phyloP scores from a whole-genome alignment of 805 yeast species.

The Spathaspora arborariae region DNA sequence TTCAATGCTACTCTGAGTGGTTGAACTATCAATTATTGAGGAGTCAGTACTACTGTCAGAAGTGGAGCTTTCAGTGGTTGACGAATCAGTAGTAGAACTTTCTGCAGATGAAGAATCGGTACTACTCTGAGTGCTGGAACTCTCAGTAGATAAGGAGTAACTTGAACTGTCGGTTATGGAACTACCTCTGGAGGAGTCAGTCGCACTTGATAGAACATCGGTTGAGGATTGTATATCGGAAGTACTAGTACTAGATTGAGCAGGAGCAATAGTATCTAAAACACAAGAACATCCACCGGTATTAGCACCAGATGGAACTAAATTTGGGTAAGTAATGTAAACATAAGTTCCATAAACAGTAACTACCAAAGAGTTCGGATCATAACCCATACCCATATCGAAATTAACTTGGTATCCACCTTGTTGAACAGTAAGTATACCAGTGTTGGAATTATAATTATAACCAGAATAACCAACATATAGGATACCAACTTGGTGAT shows the following conservation, averaged over 20 bases:
- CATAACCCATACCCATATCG: conserved; percentile 5
- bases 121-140: too few species aligned
- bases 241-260: background rate
- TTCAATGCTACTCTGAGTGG: too few species aligned
- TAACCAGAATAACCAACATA: background rate
- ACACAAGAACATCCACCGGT: background rate
- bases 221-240: too few species aligned
- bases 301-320: background rate
- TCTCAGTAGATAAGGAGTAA: too few species aligned
- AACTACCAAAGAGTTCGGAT: background rate
- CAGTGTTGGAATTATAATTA: background rate
- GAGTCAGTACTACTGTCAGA: too few species aligned
- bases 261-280: background rate
- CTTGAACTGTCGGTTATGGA: too few species aligned
- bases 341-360: conserved; percentile 1
- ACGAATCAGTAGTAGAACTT: too few species aligned
- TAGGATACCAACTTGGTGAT: background rate
- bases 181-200: too few species aligned
- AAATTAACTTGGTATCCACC: background rate
- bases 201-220: too few species aligned
- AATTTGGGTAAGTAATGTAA: background rate
- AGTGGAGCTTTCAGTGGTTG: too few species aligned
- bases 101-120: too few species aligned
- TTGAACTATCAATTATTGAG: too few species aligned
- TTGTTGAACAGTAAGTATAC: conserved; percentile 4